phyloP scores from a whole-genome alignment of 164 flowering plant genomes.

The Euptelea pleiosperma region DNA sequence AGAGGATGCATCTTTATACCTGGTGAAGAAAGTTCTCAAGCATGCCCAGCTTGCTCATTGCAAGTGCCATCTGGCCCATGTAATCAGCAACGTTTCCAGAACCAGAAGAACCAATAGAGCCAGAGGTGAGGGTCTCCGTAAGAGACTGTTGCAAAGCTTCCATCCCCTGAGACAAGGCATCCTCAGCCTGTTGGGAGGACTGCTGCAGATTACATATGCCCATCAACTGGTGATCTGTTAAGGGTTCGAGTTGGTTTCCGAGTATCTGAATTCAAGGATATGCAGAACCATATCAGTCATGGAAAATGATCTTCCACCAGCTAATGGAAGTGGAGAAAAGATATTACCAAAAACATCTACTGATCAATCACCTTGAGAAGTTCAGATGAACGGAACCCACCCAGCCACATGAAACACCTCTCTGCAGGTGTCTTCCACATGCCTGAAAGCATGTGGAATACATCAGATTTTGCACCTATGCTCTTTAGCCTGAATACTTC shows the following conservation, averaged over 20 bases:
- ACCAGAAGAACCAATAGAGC: conserved; percentile 48
- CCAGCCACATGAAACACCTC: conserved; percentile 93
- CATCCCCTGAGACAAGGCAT: conserved; percentile 93
- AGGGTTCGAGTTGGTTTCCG: conserved; percentile 72
- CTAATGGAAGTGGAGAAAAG: neutral
- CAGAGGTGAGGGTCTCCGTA: conserved; percentile 62
- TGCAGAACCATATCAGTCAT: neutral
- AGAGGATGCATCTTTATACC: conserved; percentile 32
- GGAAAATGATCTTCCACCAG: neutral
- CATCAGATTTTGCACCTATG: conserved; percentile 64
- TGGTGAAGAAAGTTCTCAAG: conserved; percentile 80
- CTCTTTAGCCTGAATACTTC: conserved; percentile 69
- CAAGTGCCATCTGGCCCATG: conserved; percentile 93
- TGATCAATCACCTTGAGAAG: conserved; percentile 62
- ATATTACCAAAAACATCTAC: neutral
- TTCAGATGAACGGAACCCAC: conserved; percentile 90
- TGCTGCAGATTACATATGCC: conserved; percentile 84
- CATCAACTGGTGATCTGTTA: conserved; percentile 82
- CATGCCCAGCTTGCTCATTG: conserved; percentile 78
- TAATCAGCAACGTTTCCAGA: conserved; percentile 68
- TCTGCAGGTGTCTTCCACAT: conserved; percentile 94
- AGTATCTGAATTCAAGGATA: conserved; percentile 46
- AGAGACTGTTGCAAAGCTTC: conserved; percentile 90
- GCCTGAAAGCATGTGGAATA: conserved; percentile 90
- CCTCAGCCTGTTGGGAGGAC: conserved; percentile 89